A percentile compares a stretch with the other conserved stretches of the same genome.
Conservation (phyloP, 148 eudicot species). For the Nepenthes mirabilis region DNA sequence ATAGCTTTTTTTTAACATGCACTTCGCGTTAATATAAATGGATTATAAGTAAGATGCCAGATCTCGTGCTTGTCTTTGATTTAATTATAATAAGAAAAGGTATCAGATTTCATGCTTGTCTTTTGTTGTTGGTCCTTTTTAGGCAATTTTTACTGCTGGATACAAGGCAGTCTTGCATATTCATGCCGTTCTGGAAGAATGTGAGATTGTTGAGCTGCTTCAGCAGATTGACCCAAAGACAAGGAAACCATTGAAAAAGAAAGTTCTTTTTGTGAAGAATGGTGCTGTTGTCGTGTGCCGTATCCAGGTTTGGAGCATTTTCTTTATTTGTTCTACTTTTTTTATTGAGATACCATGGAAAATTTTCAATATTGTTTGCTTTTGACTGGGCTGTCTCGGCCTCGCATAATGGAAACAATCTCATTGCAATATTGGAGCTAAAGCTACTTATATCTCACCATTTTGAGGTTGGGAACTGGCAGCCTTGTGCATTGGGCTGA, state of each 20-base stretch:
- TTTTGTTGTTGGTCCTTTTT: neutral
- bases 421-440: too few species aligned
- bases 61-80: too few species aligned
- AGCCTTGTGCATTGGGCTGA: too few species aligned
- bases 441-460: too few species aligned
- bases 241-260: constrained; percentile 64
- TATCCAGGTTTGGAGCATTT: constrained; percentile 44
- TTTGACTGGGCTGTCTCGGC: neutral
- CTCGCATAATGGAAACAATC: too few species aligned
- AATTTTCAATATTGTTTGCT: neutral
- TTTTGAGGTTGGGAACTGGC: too few species aligned
- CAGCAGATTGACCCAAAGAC: constrained; percentile 79
- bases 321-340: neutral
- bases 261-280: constrained; percentile 73
- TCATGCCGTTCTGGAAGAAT: constrained; percentile 88
- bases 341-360: neutral
- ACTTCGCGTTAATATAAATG: too few species aligned
- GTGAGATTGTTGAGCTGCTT: constrained; percentile 79
- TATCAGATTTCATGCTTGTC: neutral
- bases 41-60: too few species aligned
- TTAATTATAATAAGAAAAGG: too few species aligned
- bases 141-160: constrained; percentile 95
- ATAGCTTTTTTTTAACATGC: neutral
- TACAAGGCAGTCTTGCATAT: constrained; percentile 92
- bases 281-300: constrained; percentile 74